A percentile compares a stretch with the other conserved stretches of the same genome.
These are phyloP conservation scores for Macrophomina phaseolina DNA, from an alignment of 2,329 filamentous ascomycete genomes.

Conservation along the genomic window DNA sequence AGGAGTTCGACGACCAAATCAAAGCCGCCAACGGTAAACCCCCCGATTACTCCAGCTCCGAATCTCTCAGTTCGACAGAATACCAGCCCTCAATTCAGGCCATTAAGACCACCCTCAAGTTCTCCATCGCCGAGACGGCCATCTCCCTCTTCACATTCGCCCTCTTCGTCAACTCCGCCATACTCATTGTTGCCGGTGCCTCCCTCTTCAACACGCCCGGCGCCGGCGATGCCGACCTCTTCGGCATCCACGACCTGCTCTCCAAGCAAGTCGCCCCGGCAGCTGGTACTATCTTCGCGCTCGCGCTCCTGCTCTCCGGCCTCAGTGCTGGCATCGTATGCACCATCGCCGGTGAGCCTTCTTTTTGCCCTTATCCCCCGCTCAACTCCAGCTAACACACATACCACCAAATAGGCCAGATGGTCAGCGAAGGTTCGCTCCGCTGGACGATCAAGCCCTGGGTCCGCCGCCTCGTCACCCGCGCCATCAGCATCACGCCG, in stretches of 20 bases:
- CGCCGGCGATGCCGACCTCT: conserved; percentile 75
- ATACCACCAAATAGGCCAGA: conserved; percentile 57
- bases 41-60: conserved; percentile 34
- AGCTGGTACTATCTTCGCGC: conserved; percentile 80
- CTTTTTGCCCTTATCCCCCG: background rate
- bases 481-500: conserved; percentile 80
- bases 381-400: no score
- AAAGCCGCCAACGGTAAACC: background rate
- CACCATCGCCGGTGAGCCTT: conserved; percentile 71
- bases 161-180: conserved; percentile 82
- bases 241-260: conserved; percentile 79
- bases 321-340: conserved; percentile 84
- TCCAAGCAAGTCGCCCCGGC: conserved; percentile 70
- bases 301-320: conserved; percentile 80
- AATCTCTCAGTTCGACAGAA: conserved; percentile 56
- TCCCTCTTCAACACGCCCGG: conserved; percentile 60
- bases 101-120: conserved; percentile 74
- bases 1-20: conserved; percentile 40
- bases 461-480: conserved; percentile 77
- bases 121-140: conserved; percentile 72
- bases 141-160: conserved; percentile 82
- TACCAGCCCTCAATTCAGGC: conserved; percentile 75
- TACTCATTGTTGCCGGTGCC: conserved; percentile 81
- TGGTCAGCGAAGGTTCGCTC: conserved; percentile 84
- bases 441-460: conserved; percentile 77